Percentiles rank a stretch among this genome's conserved stretches.
These are phyloP conservation scores for Nemania bipapillata DNA, from an alignment of 2,329 filamentous ascomycete species.

Conservation along the genomic window DNA sequence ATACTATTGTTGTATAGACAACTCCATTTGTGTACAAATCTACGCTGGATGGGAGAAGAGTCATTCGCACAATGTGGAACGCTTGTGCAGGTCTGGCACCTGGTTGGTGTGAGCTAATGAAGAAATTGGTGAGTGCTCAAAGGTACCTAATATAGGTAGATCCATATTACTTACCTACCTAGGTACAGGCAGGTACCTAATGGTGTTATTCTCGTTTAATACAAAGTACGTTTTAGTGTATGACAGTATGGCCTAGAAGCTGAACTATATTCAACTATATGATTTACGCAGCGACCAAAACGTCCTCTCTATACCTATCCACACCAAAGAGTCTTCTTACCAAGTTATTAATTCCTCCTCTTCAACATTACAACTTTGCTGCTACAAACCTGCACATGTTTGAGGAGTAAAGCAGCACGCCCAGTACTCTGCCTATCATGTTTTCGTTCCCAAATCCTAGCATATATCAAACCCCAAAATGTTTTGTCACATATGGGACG, in stretches of 20 bases:
- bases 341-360: neutral
- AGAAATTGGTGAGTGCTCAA: slow-evolving; percentile 40
- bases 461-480: slow-evolving; percentile 71
- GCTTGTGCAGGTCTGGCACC: slow-evolving; percentile 6
- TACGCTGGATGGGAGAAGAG: slow-evolving; percentile 24
- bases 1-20: slow-evolving; percentile 18
- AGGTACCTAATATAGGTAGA: no score
- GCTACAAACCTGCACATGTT: neutral
- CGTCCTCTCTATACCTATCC: neutral
- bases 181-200: no score
- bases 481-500: slow-evolving; percentile 75
- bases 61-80: slow-evolving; percentile 26
- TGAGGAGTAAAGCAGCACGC: neutral
- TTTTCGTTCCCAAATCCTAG: slow-evolving; percentile 58
- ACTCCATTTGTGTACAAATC: slow-evolving; percentile 40
- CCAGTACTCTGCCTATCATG: slow-evolving; percentile 52
- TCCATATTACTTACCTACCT: no score
- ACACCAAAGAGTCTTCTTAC: slow-evolving; percentile 25
- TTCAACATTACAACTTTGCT: slow-evolving; percentile 3
- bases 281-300: neutral
- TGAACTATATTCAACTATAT: neutral
- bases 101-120: slow-evolving; percentile 35
- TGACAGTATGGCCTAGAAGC: neutral
- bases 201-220: slow-evolving; percentile 26
- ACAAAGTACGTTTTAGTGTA: slow-evolving; percentile 25